Evolutionary conservation across 2,329 filamentous ascomycete genomes (phyloP).

Genomic region (Ophiostoma quercus): DNA sequence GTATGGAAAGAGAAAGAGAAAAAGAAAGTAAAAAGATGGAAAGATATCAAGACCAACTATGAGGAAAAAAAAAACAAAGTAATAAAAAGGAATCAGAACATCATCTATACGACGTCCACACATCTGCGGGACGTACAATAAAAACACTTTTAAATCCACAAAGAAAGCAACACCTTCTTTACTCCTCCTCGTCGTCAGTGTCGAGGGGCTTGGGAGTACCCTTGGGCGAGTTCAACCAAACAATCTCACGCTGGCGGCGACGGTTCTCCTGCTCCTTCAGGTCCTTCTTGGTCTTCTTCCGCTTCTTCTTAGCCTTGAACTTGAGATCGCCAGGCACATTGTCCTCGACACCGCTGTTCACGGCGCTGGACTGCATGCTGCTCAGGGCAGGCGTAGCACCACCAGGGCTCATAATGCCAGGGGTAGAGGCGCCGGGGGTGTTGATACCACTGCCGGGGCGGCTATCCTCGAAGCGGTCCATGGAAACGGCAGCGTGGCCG

Average conservation of each 20-base stretch:
- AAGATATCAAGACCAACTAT: neutral
- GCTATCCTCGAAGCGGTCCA: conserved; percentile 83
- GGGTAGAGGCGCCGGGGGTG: conserved; percentile 46
- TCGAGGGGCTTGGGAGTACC: conserved; percentile 72
- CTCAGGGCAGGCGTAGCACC: conserved; percentile 37
- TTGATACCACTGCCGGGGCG: conserved; percentile 47
- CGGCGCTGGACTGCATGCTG: conserved; percentile 57
- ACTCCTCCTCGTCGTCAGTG: conserved; percentile 63
- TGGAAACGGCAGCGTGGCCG: conserved; percentile 65
- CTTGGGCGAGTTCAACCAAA: conserved; percentile 80
- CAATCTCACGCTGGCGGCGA: conserved; percentile 77
- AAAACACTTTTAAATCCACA: conserved; percentile 4
- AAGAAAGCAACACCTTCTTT: neutral
- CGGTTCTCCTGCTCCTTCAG: conserved; percentile 88
- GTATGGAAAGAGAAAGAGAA: neutral
- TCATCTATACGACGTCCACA: neutral
- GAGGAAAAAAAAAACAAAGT: neutral
- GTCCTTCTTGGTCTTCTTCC: conserved; percentile 97
- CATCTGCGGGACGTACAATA: neutral
- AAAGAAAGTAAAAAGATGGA: neutral
- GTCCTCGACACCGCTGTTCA: conserved; percentile 81
- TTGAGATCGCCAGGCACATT: conserved; percentile 59
- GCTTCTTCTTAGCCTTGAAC: conserved; percentile 89
- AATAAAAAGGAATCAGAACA: neutral
- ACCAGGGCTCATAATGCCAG: conserved; percentile 35